Base-by-base conservation (phyloP, 352 stramenopile species). In the Phytopythium cucurbitacearum region DNA sequence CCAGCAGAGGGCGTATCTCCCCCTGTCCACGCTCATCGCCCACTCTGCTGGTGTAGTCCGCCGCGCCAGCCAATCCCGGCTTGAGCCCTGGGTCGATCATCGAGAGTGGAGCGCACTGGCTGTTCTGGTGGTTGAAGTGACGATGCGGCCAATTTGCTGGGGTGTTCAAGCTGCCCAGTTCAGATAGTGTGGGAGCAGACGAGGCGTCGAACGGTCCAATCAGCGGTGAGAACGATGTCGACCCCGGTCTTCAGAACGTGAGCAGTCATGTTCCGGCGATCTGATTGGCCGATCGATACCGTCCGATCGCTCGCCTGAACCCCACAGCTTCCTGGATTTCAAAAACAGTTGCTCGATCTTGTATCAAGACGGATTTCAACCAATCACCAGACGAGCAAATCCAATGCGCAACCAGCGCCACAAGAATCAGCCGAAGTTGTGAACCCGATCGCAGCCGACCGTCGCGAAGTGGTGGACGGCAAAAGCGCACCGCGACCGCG, bases 321-420 rank as follows among this genome's bases (percentile, higher is more conserved):
- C 15, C 15, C 10, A 28, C 5, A 13, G 9, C 2, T 15, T 28
- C 13, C 4, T 9, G 12, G n/a, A 32, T 48, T 38, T 15, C 7
- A 8, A 9, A 39, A 28, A 28, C 21, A 28, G 21, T 28, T 2
- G 21, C 21, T 28, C 21, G 21, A 28, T 28, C 21, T 28, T 28
- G 21, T 41, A 40, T 40, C 6, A 15, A n/a, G 4, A 9, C 21
- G 1, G 16, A n/a, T 51, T 51, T 42, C 2, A 52, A 16, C 47
- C 34, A 52, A 52, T 52, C 15, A 32, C 5, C 8, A 0, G 0
- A 0, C 0, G 7, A 40, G 46, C 34, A 51, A 12, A 3, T 7
- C 7, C 10, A 52, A 52, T 52, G 47, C 47, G 47, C 47, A 52
- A 52, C 35, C 8, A 10, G 33, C 47, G 5, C 48, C 48, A 45